A percentile compares a stretch with the other conserved stretches of the same genome.
Evolutionary conservation across 2,329 filamentous ascomycete genomes (phyloP).

Genomic region (Paecilomyces sp.): DNA sequence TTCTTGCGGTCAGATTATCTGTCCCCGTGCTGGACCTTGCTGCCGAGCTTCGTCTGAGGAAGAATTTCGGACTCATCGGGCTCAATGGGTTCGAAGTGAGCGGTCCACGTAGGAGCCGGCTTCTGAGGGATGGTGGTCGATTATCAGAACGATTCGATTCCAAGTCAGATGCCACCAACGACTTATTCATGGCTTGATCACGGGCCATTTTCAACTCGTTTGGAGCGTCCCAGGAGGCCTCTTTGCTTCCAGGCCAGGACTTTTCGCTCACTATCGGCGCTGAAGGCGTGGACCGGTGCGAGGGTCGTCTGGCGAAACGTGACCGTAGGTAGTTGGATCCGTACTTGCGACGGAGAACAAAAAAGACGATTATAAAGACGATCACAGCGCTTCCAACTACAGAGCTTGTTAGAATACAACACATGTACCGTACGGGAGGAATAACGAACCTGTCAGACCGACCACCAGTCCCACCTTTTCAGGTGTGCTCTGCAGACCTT

Average conservation of each 20-base stretch:
- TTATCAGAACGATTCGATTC: neutral
- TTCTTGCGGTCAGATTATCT: neutral
- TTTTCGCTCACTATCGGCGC: neutral
- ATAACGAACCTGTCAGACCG: neutral
- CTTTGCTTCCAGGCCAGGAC: neutral
- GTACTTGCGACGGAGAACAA: neutral
- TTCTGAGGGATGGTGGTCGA: neutral
- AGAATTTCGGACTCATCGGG: neutral
- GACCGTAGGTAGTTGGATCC: neutral
- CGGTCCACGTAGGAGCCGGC: neutral
- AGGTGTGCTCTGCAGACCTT: neutral
- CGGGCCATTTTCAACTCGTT: neutral
- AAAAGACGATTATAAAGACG: neutral
- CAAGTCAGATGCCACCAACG: neutral
- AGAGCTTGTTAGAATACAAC: neutral
- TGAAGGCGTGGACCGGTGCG: neutral
- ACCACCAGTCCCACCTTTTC: neutral
- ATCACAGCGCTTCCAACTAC: neutral
- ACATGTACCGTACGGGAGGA: neutral
- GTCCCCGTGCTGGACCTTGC: neutral
- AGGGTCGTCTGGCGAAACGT: neutral
- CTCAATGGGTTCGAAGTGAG: neutral
- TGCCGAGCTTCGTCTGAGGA: neutral
- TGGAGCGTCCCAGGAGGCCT: neutral
- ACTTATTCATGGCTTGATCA: neutral